Base-by-base conservation (phyloP, 2,329 filamentous ascomycete species). In the Colletotrichum sp. region DNA sequence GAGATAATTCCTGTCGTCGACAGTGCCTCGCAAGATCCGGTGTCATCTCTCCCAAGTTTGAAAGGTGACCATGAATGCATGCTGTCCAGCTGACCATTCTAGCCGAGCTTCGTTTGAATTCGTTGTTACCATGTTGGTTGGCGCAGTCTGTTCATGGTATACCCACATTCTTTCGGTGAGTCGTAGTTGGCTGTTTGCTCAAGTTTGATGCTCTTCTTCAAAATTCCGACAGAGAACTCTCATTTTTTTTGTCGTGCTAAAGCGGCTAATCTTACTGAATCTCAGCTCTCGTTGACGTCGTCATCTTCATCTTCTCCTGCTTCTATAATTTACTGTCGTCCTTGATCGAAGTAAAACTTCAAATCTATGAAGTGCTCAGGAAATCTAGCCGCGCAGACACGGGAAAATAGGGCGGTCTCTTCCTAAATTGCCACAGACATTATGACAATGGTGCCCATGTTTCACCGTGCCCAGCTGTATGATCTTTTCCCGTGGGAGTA, bases 1-100 rank as follows among this genome's bases (percentile, higher is more conserved):
- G 44, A 52, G 44, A 21, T 13, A 2, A 3, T 1, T 21, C 2
- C 6, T 21, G 6, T 52, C 1, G 6, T 21, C n/a, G 2, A 21
- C 44, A 52, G 6, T 52, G 44, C n/a, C 10, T 49, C 2, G 2
- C 44, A 49, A 21, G 10, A 12, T 49, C 44, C n/a, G 15, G 5
- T 49, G 10, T 21, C 18, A 2, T 7, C n/a, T 21, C 6, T 52
- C 44, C 0, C 10, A 52, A 21, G 1, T 52, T 21, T 0, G 10
- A 13, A 52, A 52, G 44, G 10, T 52, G 44, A 4, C n/a, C 0
- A 52, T 52, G 44, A 6, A 0, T 52, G n/a, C n/a, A 13, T 21
- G 6, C 44, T 49, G 10, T 21, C 39, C 10, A 44, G 6, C 18
- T 21, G 6, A 0, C 10, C 1, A 49, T 0, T 5, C 10, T 1